Evolutionary conservation across 768 basidiomycete genomes (phyloP).

Genomic region (Lactarius deliciosus): DNA sequence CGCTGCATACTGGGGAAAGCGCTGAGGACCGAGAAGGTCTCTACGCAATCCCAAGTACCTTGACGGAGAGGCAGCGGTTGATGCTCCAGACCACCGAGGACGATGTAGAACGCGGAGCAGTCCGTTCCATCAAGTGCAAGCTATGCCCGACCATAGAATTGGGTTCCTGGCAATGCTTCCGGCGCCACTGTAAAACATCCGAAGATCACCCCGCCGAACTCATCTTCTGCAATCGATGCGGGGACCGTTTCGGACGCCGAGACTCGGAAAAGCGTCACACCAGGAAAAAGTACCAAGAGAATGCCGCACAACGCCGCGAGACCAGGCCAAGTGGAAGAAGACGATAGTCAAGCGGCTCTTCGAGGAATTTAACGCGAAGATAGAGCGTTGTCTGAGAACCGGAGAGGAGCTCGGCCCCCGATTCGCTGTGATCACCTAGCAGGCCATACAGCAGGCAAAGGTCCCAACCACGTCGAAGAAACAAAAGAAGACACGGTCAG

Average conservation of each 20-base stretch:
- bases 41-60: not conserved
- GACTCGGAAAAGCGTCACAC: not conserved
- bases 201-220: not conserved
- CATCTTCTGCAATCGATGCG: not conserved
- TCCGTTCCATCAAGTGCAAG: not conserved
- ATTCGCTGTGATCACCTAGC: not conserved
- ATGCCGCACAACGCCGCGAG: not conserved
- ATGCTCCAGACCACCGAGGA: not conserved
- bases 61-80: not conserved
- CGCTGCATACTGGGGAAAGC: not conserved
- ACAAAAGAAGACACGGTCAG: not conserved
- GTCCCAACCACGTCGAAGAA: not conserved
- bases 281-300: not conserved
- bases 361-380: not conserved
- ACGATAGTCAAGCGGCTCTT: not conserved
- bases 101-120: not conserved
- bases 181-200: not conserved
- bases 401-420: not conserved
- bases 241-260: not conserved
- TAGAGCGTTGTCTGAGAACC: not conserved
- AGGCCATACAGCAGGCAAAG: not conserved
- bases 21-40: not conserved
- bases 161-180: not conserved
- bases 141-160: not conserved
- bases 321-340: not conserved